These are phyloP conservation scores for Cryphonectria naterciae DNA, from an alignment of 2,329 filamentous ascomycete species.

Conservation along the genomic window DNA sequence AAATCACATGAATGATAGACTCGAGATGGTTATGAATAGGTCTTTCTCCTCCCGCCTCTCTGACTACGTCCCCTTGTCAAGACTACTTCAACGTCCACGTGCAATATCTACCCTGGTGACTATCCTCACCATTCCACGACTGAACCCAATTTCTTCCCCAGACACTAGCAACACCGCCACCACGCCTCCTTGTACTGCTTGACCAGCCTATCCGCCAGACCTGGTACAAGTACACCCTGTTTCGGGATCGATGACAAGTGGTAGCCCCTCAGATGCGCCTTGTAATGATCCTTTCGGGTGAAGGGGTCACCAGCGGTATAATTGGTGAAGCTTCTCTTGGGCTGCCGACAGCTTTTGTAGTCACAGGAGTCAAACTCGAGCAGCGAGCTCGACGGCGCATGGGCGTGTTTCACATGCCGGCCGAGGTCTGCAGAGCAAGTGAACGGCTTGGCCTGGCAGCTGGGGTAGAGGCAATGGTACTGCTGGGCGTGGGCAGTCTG, in stretches of 20 bases:
- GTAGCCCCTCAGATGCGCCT: background rate
- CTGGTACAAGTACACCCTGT: too few relatives aligned
- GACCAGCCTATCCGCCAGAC: background rate
- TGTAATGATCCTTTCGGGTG: background rate
- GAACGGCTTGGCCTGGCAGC: background rate
- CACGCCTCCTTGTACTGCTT: background rate
- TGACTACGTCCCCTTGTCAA: background rate
- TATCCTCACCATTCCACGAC: background rate
- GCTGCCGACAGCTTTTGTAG: background rate
- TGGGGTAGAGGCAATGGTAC: background rate
- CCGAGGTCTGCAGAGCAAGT: background rate
- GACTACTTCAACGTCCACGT: background rate
- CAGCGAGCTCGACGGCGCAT: background rate
- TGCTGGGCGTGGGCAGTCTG: too few relatives aligned
- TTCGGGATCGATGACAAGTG: background rate
- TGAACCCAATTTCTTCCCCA: background rate
- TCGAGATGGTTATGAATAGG: too few relatives aligned
- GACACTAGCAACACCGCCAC: background rate
- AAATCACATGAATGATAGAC: background rate
- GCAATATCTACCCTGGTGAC: background rate
- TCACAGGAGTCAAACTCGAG: background rate
- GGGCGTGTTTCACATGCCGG: background rate
- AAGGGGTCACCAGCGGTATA: background rate
- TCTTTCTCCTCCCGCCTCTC: background rate
- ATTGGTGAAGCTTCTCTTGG: background rate